Evolutionary conservation across 352 stramenopile species (phyloP).

Genomic region (Phytophthora pluvialis): DNA sequence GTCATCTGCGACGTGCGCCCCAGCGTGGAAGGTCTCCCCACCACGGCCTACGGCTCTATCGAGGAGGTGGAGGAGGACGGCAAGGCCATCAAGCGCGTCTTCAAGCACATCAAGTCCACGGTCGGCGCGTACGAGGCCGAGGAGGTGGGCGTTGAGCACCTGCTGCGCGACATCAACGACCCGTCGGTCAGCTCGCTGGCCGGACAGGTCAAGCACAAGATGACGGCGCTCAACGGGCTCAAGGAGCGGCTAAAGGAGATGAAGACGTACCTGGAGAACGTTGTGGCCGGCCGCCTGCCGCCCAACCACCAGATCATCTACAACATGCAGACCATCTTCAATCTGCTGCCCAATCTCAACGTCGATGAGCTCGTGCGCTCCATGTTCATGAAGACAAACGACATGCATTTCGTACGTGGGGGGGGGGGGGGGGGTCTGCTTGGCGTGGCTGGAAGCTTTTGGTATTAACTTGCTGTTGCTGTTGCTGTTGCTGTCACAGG

Average conservation of each 20-base stretch:
- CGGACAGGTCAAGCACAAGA: conserved; percentile 98
- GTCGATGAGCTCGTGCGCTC: conserved; percentile 96
- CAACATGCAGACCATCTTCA: conserved; percentile 99
- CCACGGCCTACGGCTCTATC: conserved; percentile 97
- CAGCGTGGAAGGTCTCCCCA: conserved; percentile 96
- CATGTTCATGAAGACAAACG: conserved; percentile 99
- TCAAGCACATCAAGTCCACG: conserved; percentile 97
- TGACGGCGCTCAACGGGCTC: conserved; percentile 95
- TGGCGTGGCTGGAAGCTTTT: background rate
- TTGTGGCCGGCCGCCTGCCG: conserved; percentile 79
- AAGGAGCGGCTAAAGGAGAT: conserved; percentile 97
- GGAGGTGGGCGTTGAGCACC: conserved; percentile 98
- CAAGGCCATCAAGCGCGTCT: conserved; percentile 96
- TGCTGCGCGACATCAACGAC: conserved; percentile 99
- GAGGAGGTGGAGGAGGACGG: conserved; percentile 97
- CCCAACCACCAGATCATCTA: conserved; percentile 96
- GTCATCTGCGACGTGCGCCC: conserved; percentile 99
- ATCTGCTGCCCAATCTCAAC: conserved; percentile 99
- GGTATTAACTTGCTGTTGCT: conserved; percentile 7
- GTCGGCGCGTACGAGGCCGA: conserved; percentile 96
- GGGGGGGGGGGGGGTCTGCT: background rate
- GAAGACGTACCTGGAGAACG: conserved; percentile 97
- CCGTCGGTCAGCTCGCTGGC: conserved; percentile 98
- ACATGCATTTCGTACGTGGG: conserved; percentile 97
- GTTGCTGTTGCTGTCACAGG: conserved; percentile 46